phyloP scores from a whole-genome alignment of 495 filamentous ascomycete genomes.

The Bryoglossum gracile region DNA sequence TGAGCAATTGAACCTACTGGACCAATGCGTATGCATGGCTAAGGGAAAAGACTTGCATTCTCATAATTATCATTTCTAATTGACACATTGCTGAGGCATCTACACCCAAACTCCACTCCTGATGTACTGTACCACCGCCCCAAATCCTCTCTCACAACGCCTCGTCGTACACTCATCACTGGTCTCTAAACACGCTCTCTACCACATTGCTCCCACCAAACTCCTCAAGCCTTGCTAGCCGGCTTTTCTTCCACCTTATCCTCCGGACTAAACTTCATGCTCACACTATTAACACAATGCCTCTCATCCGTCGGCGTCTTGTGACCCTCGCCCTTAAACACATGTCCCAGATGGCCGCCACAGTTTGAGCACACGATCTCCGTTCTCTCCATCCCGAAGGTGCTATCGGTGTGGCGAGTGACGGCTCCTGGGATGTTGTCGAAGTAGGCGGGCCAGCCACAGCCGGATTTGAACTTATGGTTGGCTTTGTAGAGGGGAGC shows the following conservation, averaged over 20 bases:
- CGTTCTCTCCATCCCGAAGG: conserved; percentile 75
- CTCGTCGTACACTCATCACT: neutral
- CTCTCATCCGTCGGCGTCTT: conserved; percentile 87
- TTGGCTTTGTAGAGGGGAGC: conserved; percentile 82
- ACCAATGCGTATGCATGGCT: no score
- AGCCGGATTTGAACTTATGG: conserved; percentile 93
- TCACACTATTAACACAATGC: conserved; percentile 94
- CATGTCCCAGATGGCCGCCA: conserved; percentile 92
- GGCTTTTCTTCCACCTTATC: conserved; percentile 37
- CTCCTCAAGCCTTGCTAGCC: conserved; percentile 6
- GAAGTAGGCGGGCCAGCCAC: conserved; percentile 97
- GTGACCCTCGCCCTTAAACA: conserved; percentile 95
- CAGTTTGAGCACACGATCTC: conserved; percentile 94
- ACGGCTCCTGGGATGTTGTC: conserved; percentile 90
- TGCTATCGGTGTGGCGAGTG: conserved; percentile 63
- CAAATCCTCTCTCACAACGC: no score
- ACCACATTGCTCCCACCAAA: neutral
- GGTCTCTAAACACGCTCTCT: neutral
- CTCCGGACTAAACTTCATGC: conserved; percentile 67
- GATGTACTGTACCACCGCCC: no score
- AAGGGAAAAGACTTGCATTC: no score
- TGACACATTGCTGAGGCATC: no score
- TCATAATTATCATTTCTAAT: no score
- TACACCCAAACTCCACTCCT: no score
- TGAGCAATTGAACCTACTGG: no score